Evolutionary conservation across 2,329 filamentous ascomycete species (phyloP).

Genomic region (Trichophyton benhamiae): DNA sequence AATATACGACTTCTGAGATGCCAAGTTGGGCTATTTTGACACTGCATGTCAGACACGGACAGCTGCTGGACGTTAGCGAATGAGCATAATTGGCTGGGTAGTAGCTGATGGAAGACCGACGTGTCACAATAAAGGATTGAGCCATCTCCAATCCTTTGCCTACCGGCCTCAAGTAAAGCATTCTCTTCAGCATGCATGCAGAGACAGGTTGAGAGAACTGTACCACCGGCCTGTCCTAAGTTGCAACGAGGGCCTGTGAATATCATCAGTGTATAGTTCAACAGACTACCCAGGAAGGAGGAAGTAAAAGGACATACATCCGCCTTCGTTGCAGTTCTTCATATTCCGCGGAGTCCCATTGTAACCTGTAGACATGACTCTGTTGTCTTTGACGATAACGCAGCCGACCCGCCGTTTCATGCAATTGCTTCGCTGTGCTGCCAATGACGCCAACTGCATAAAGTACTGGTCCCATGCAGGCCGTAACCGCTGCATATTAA

Average conservation of each 20-base stretch:
- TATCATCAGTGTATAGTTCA: background rate
- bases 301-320: slow-evolving; percentile 44
- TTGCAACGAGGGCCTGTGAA: slow-evolving; percentile 59
- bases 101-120: slow-evolving; percentile 19
- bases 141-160: slow-evolving; percentile 74
- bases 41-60: slow-evolving; percentile 91
- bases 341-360: slow-evolving; percentile 91
- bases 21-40: slow-evolving; percentile 98
- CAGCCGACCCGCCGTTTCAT: slow-evolving; percentile 97
- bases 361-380: slow-evolving; percentile 91
- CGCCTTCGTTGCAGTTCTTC: slow-evolving; percentile 83
- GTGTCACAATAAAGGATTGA: slow-evolving; percentile 88
- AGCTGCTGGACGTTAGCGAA: slow-evolving; percentile 34
- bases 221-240: slow-evolving; percentile 55
- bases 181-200: slow-evolving; percentile 99
- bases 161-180: slow-evolving; percentile 81
- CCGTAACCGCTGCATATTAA: slow-evolving; percentile 65
- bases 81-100: slow-evolving; percentile 7
- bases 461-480: slow-evolving; percentile 97
- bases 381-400: slow-evolving; percentile 71
- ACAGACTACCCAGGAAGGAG: background rate
- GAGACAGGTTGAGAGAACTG: slow-evolving; percentile 70
- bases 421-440: slow-evolving; percentile 83
- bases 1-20: slow-evolving; percentile 90
- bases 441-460: slow-evolving; percentile 88